These are phyloP conservation scores for Blastobotrys raffinosifermentans DNA, from an alignment of 1,139 yeast species.

Conservation along the genomic window DNA sequence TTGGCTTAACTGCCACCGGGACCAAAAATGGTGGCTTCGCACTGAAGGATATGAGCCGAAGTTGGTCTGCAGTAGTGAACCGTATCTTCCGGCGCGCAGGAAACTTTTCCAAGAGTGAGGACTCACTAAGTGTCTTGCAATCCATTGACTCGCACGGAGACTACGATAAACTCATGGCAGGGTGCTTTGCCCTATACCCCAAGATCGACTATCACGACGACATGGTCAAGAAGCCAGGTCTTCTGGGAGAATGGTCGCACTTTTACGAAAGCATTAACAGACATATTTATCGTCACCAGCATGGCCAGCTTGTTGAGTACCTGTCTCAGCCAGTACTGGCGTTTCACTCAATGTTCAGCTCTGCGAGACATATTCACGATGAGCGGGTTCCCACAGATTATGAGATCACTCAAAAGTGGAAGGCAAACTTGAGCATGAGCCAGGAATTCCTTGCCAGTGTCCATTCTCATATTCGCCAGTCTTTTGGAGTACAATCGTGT, in stretches of 20 bases:
- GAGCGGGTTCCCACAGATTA: conserved; percentile 40
- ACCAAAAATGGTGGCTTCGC: conserved; percentile 7
- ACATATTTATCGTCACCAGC: conserved; percentile 39
- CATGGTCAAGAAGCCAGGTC: conserved; percentile 55
- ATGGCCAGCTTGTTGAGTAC: conserved; percentile 51
- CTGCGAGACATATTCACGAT: conserved; percentile 41
- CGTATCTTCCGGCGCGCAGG: conserved; percentile 35
- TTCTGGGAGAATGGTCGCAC: conserved; percentile 70
- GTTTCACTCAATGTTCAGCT: conserved; percentile 62
- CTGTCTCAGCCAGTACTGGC: conserved; percentile 55
- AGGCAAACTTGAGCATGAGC: conserved; percentile 22
- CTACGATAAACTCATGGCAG: conserved; percentile 57
- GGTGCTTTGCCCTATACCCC: conserved; percentile 65
- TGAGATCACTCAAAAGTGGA: conserved; percentile 27
- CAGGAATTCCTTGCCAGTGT: conserved; percentile 21
- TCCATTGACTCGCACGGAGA: conserved; percentile 43
- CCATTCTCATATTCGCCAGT: conserved; percentile 18
- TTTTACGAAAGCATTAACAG: conserved; percentile 53
- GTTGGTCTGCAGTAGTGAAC: conserved; percentile 24
- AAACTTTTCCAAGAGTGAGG: conserved; percentile 48
- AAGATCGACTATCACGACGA: conserved; percentile 57
- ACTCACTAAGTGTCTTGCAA: conserved; percentile 40
- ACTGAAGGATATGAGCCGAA: conserved; percentile 21
- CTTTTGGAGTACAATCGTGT: conserved; percentile 20
- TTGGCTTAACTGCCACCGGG: conserved; percentile 37